Evolutionary conservation across 371 early-diverging fungal genomes (phyloP).

Genomic region (Lichtheimia ramosa): DNA sequence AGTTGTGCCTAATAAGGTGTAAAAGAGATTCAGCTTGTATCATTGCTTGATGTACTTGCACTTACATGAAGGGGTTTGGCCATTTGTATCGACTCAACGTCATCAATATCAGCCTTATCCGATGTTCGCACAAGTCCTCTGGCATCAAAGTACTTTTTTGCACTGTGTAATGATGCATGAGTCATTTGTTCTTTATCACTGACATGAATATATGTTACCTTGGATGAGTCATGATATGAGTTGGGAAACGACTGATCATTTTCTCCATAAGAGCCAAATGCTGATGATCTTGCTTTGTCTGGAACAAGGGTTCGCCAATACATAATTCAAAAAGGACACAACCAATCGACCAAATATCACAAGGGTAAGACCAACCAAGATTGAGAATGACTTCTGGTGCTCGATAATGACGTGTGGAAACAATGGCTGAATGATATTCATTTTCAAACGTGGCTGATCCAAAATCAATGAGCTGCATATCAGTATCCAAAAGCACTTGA

Average conservation of each 20-base stretch:
- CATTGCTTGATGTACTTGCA: not conserved
- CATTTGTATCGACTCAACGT: too few species aligned
- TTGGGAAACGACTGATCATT: conserved; percentile 58
- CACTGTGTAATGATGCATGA: not conserved
- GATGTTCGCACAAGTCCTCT: not conserved
- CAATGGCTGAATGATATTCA: conserved; percentile 89
- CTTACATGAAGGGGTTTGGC: conserved; percentile 6
- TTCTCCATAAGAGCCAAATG: conserved; percentile 77
- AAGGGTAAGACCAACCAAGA: conserved; percentile 93
- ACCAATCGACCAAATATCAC: conserved; percentile 97
- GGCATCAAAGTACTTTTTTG: not conserved
- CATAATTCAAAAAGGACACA: conserved; percentile 94
- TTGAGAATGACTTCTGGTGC: conserved; percentile 95
- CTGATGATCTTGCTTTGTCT: conserved; percentile 85
- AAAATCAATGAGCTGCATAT: conserved; percentile 93
- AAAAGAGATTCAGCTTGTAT: too few species aligned
- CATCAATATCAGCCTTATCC: too few species aligned
- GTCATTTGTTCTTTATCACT: too few species aligned
- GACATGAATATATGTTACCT: not conserved
- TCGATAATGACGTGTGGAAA: conserved; percentile 93
- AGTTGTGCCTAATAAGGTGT: conserved; percentile 14
- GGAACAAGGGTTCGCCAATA: conserved; percentile 95
- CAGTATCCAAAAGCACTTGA: conserved; percentile 67
- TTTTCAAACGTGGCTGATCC: conserved; percentile 93
- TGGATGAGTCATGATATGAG: conserved; percentile 35